phyloP scores from a whole-genome alignment of 768 basidiomycete genomes.

The Kwoniella heveanensis region DNA sequence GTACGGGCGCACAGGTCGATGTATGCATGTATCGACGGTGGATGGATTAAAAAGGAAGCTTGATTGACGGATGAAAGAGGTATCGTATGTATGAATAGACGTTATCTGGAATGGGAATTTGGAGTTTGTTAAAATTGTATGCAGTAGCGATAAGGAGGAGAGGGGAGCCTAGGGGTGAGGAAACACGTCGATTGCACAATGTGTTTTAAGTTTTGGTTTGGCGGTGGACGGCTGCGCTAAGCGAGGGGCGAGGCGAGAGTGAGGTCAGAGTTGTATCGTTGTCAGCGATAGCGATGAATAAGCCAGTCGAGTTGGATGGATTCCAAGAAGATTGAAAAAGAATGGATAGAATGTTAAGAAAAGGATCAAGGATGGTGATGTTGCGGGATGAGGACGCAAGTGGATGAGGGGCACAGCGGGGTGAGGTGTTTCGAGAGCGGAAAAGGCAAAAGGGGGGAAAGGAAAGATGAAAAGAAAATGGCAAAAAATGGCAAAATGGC shows the following conservation, averaged over 20 bases:
- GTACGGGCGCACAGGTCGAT: neutral
- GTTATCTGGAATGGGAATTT: too few species aligned
- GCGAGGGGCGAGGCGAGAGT: neutral
- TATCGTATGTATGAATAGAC: neutral
- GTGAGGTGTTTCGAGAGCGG: neutral
- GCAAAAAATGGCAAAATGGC: neutral
- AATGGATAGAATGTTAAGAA: neutral
- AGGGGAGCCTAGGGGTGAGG: neutral
- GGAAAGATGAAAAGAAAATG: neutral
- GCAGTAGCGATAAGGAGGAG: neutral
- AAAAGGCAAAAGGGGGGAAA: neutral
- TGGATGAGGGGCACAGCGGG: constrained; percentile 7
- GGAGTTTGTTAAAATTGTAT: neutral
- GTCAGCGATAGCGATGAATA: neutral
- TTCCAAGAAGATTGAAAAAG: neutral
- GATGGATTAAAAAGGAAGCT: neutral
- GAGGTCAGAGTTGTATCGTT: neutral
- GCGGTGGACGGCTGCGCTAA: neutral
- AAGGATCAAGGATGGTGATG: neutral
- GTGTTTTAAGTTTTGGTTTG: neutral
- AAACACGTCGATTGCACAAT: neutral
- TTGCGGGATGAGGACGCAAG: too few species aligned
- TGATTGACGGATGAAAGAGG: constrained; percentile 1
- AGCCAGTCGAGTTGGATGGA: neutral
- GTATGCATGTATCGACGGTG: neutral